Evolutionary conservation across 441 rosid genomes (phyloP).

Genomic region (Omphalea diandra): DNA sequence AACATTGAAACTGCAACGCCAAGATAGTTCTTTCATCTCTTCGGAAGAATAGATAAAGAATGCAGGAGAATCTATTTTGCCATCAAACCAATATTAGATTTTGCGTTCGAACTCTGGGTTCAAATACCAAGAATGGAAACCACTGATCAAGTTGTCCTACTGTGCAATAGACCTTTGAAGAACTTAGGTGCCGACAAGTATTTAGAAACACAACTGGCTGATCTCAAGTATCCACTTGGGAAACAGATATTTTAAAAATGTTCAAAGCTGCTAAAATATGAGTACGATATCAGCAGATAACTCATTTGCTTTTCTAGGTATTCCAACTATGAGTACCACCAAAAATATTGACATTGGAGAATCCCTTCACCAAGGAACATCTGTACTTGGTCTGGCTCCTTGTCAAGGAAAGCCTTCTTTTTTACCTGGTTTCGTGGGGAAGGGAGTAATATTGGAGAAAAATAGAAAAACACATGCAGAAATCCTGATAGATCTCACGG

Average conservation of each 20-base stretch:
- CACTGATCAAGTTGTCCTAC: conserved; percentile 19
- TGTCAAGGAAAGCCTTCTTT: conserved; percentile 15
- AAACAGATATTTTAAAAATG: not conserved
- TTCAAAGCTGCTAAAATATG: conserved; percentile 4
- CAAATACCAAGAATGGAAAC: conserved; percentile 19
- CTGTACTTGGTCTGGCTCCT: conserved; percentile 23
- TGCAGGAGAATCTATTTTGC: not conserved
- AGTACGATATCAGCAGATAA: conserved; percentile 30
- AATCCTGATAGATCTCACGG: conserved; percentile 21
- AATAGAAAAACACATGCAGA: conserved; percentile 2
- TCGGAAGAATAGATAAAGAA: not conserved
- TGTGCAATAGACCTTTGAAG: conserved; percentile 5
- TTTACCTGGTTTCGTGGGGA: conserved; percentile 12
- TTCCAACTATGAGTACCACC: conserved; percentile 15
- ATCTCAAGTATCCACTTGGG: conserved; percentile 22
- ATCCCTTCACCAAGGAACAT: conserved; percentile 14
- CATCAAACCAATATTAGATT: conserved; percentile 19
- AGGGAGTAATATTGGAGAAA: conserved; percentile 5
- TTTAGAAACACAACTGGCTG: conserved; percentile 25
- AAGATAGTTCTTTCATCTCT: not conserved
- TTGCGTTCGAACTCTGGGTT: conserved; percentile 9
- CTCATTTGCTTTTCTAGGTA: conserved; percentile 17
- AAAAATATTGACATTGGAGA: not conserved
- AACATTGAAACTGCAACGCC: conserved; percentile 40
- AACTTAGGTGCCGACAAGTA: conserved; percentile 19